Base-by-base conservation (phyloP, 2,329 filamentous ascomycete species). In the Zopfia rhizophila region DNA sequence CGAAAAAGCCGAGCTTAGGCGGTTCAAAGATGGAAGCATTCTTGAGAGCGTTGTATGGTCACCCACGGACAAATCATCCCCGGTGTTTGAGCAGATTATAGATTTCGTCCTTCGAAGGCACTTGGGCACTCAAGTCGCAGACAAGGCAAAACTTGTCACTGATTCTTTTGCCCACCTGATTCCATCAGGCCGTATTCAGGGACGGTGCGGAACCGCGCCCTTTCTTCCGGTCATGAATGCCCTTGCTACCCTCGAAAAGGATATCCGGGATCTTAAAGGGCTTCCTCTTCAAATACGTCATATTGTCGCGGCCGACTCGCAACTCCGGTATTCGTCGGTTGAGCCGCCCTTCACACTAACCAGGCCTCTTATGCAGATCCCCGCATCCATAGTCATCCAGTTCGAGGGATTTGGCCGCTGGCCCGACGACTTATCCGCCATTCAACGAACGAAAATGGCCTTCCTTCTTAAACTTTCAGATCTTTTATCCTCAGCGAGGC, bases 11-110 rank as follows among this genome's bases (percentile, higher is more conserved):
- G 94, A 99, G 70, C 79, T 99, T 32, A 85, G 94, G 55, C 89
- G 94, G 14, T 99, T 99, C 78, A 95, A 92, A 61, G 91, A 97
- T 63, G 94, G 94, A 16, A 93, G 88, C 60, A 97, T 99, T 56
- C 80, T 91, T 7, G 95, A 99, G 71, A 96, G 90, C 63, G 78
- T 97, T 21, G 87, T 96, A 14, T 99, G 94, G 94, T 79, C 73
- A 2, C 51, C 79, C 2, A 82, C 86, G 55, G 80, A 82, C 42
- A 77, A 82, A 1, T 76, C 84, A 1, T 76, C 75, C 22, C 83
- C 86, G 5, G 84, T 96, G 14, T 83, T 91, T 39, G 83, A 91
- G 62, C 91, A 96, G 56, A 94, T 97, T 47, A 75, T 91, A 33
- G 77, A 80, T 3, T 89, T 92, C 65, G 78, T 90, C 13, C 74